phyloP scores from a whole-genome alignment of 257 asterid species.

The Agastache rugosa region DNA sequence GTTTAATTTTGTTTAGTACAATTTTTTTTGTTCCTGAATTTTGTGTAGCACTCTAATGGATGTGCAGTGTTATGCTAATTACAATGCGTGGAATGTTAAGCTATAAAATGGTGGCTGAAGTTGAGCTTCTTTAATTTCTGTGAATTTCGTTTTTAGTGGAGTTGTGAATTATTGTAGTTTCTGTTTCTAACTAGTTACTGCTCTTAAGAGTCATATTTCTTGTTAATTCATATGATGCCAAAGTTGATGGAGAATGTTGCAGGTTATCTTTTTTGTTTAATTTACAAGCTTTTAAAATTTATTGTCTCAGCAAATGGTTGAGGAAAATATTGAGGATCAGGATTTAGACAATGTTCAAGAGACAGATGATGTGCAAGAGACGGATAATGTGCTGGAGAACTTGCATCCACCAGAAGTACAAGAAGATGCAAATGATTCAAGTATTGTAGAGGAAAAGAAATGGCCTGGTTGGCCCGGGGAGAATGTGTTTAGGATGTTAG shows the following conservation, averaged over 20 bases:
- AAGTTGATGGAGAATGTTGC: constrained; percentile 6
- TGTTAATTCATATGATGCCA: background rate
- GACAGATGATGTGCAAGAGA: constrained; percentile 7
- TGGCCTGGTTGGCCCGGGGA: constrained; percentile 99
- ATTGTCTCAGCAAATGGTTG: constrained; percentile 33
- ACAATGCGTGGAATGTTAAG: background rate
- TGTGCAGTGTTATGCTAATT: background rate
- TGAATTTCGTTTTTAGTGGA: background rate
- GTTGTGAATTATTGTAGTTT: constrained; percentile 10
- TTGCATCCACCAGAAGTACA: background rate
- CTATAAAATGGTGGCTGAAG: background rate
- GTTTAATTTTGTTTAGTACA: background rate
- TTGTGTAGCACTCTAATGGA: background rate
- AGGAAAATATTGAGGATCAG: constrained; percentile 29
- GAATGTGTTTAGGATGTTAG: constrained; percentile 83
- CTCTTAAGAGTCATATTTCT: background rate
- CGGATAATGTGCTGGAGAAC: background rate
- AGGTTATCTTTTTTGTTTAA: background rate
- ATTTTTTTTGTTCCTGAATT: background rate
- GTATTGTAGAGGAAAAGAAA: constrained; percentile 39
- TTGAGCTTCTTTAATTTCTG: background rate
- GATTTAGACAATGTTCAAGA: constrained; percentile 11
- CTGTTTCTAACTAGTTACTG: background rate
- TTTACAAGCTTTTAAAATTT: background rate
- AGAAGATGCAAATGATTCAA: background rate